These are phyloP conservation scores for Cercospora brassicicola DNA, from an alignment of 2,329 filamentous ascomycete genomes.

Conservation along the genomic window DNA sequence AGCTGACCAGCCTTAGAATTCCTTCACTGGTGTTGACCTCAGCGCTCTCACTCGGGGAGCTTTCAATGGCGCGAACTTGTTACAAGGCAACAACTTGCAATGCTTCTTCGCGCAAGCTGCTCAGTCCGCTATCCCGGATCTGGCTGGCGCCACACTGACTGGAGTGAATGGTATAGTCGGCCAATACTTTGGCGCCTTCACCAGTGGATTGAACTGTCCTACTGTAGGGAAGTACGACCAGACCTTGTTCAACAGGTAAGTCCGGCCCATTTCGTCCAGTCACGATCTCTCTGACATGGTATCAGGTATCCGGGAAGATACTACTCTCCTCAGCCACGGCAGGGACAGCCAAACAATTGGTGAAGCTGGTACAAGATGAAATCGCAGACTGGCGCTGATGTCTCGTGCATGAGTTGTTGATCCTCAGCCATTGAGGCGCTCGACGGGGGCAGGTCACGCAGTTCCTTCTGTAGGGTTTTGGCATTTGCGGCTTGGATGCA, in stretches of 20 bases:
- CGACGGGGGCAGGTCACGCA: background rate
- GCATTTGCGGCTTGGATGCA: background rate
- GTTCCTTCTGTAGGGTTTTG: background rate
- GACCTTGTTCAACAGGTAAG: constrained; percentile 1
- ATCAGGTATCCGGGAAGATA: background rate
- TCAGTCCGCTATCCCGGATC: constrained; percentile 31
- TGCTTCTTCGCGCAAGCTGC: constrained; percentile 17
- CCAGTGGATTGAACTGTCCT: constrained; percentile 13
- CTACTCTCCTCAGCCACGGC: background rate
- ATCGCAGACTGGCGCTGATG: background rate
- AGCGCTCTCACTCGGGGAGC: constrained; percentile 45
- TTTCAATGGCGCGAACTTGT: constrained; percentile 39
- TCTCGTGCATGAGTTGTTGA: background rate
- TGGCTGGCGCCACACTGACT: constrained; percentile 2
- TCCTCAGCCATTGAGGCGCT: background rate
- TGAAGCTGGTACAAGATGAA: background rate
- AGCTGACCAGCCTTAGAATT: background rate
- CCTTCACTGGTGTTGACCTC: constrained; percentile 34
- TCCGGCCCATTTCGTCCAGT: background rate
- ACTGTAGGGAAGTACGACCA: constrained; percentile 9
- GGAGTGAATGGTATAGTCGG: constrained; percentile 11
- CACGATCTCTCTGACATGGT: background rate
- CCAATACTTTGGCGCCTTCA: constrained; percentile 14
- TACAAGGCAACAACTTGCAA: constrained; percentile 11
- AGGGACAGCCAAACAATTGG: background rate